Percentiles rank a stretch among this genome's conserved stretches.
phyloP scores from a whole-genome alignment of 495 filamentous ascomycete species.

The Trichoderma erinaceum region DNA sequence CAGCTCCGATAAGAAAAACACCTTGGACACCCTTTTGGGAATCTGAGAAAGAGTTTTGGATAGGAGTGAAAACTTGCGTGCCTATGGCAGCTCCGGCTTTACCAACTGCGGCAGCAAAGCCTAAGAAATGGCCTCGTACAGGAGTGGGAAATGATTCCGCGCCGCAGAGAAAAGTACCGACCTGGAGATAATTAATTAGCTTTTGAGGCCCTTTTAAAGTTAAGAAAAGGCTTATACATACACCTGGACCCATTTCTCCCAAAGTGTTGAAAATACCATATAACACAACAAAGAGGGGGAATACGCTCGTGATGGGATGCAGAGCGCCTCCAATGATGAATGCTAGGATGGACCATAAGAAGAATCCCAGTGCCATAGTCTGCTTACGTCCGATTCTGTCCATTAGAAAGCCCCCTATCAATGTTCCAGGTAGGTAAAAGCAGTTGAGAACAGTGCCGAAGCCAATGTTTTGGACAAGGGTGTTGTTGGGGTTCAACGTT shows the following conservation, averaged over 20 bases:
- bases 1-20: conserved; percentile 42
- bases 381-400: neutral
- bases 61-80: conserved; percentile 41
- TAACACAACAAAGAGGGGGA: neutral
- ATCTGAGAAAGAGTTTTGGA: conserved; percentile 36
- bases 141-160: conserved; percentile 48
- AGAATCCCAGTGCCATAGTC: neutral
- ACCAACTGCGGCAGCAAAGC: conserved; percentile 42
- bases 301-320: neutral
- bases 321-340: conserved; percentile 4
- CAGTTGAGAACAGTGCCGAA: neutral
- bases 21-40: conserved; percentile 38
- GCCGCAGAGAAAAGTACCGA: conserved; percentile 39
- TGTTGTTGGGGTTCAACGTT: conserved; percentile 1
- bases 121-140: conserved; percentile 44
- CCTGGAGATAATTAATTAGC: conserved; percentile 5
- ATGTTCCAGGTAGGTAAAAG: neutral
- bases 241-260: conserved; percentile 45
- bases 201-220: neutral
- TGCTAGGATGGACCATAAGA: neutral
- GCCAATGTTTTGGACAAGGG: conserved; percentile 9
- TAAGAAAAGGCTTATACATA: neutral
- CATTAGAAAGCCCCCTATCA: neutral
- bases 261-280: conserved; percentile 20
- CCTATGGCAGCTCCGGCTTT: conserved; percentile 48